A percentile compares a stretch with the other conserved stretches of the same genome.
Conservation (phyloP, 2,329 filamentous ascomycete genomes). For the Taxawa tesnikishii region DNA sequence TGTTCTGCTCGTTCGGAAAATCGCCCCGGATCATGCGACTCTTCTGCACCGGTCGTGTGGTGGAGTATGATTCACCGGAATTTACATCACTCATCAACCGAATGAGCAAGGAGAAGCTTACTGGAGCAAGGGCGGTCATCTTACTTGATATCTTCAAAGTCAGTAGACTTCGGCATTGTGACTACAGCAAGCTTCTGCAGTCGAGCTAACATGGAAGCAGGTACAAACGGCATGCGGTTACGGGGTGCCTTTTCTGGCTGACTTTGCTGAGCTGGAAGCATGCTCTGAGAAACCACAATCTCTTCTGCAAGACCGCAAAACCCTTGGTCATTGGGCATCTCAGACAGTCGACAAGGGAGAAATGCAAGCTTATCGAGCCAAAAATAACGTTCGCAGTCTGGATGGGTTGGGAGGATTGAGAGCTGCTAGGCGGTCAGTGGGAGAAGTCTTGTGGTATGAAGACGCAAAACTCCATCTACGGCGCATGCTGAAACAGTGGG, state of each 20-base stretch:
- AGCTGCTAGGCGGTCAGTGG: conserved; percentile 37
- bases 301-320: conserved; percentile 42
- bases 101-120: conserved; percentile 19
- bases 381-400: conserved; percentile 43
- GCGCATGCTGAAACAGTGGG: conserved; percentile 12
- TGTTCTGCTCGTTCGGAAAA: conserved; percentile 56
- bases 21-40: conserved; percentile 51
- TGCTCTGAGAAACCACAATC: neutral
- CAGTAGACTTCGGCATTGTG: conserved; percentile 4
- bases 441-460: conserved; percentile 35
- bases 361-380: conserved; percentile 42
- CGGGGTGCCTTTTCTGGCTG: conserved; percentile 44
- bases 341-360: conserved; percentile 38
- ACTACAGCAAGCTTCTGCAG: neutral
- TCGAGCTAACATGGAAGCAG: conserved; percentile 9
- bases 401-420: conserved; percentile 48
- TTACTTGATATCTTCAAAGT: conserved; percentile 49
- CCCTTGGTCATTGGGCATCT: conserved; percentile 39
- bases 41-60: conserved; percentile 46
- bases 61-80: conserved; percentile 45
- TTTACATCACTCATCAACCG: conserved; percentile 32
- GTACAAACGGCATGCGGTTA: conserved; percentile 57
- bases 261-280: conserved; percentile 15
- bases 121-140: conserved; percentile 48
- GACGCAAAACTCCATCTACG: conserved; percentile 16